phyloP scores from a whole-genome alignment of 768 basidiomycete species.

The Phlebiopsis flavidoalba region DNA sequence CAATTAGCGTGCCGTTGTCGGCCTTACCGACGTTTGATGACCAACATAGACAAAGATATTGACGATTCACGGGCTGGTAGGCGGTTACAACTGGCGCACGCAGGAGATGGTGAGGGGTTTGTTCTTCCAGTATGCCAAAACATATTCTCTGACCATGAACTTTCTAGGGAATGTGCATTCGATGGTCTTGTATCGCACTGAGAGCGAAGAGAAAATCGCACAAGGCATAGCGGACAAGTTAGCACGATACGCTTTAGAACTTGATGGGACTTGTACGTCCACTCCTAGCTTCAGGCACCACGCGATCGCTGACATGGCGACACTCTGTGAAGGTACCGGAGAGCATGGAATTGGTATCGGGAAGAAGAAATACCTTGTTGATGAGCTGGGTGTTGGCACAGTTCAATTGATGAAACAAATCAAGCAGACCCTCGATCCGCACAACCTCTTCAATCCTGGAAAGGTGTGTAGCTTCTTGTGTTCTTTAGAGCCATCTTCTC shows the following conservation, averaged over 20 bases:
- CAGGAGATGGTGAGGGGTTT: conserved; percentile 55
- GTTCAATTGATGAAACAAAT: conserved; percentile 81
- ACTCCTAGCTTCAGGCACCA: neutral
- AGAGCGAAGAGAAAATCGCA: conserved; percentile 30
- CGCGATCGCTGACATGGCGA: neutral
- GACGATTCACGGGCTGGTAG: conserved; percentile 44
- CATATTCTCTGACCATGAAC: neutral
- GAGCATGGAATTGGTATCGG: conserved; percentile 89
- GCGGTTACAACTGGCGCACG: conserved; percentile 73
- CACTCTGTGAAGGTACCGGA: conserved; percentile 51
- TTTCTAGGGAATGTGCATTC: conserved; percentile 39
- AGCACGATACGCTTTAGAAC: conserved; percentile 60
- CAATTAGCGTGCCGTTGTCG: conserved; percentile 54
- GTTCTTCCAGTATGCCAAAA: neutral
- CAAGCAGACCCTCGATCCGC: conserved; percentile 60
- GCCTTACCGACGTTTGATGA: conserved; percentile 58
- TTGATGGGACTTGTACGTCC: conserved; percentile 68
- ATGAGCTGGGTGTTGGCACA: conserved; percentile 80
- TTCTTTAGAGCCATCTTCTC: neutral
- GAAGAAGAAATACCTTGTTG: conserved; percentile 71
- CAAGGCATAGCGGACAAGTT: conserved; percentile 46
- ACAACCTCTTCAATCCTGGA: conserved; percentile 82
- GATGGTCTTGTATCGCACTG: conserved; percentile 31
- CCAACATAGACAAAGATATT: conserved; percentile 71
- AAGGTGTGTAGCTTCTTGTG: conserved; percentile 36